phyloP scores from a whole-genome alignment of 345 rosid species.

The Erodium maritimum region DNA sequence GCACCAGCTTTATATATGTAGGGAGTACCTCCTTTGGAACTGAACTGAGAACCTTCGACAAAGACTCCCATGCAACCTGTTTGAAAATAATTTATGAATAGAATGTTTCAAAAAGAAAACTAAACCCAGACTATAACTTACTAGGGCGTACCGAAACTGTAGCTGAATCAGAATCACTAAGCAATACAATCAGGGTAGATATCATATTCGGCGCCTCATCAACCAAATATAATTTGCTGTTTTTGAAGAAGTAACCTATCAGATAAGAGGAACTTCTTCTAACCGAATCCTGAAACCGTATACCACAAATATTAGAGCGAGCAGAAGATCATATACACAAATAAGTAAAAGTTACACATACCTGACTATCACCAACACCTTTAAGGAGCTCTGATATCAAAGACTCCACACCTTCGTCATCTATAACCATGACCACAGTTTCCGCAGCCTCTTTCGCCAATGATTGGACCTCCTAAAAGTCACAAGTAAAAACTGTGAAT shows the following conservation, averaged over 20 bases:
- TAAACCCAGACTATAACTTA: slow-evolving; percentile 1
- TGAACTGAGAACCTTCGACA: slow-evolving; percentile 71
- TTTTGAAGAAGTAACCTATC: slow-evolving; percentile 81
- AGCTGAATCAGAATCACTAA: slow-evolving; percentile 74
- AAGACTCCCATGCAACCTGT: slow-evolving; percentile 94
- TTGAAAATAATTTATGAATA: slow-evolving; percentile 12
- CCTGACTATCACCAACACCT: slow-evolving; percentile 74
- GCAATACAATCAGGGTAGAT: slow-evolving; percentile 74
- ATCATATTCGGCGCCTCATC: slow-evolving; percentile 95
- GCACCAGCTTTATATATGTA: slow-evolving; percentile 72
- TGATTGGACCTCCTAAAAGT: slow-evolving; percentile 62
- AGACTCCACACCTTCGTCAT: slow-evolving; percentile 82
- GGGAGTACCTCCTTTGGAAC: slow-evolving; percentile 93
- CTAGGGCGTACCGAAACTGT: slow-evolving; percentile 55
- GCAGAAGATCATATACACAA: not conserved
- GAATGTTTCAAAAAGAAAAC: slow-evolving; percentile 6
- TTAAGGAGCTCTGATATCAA: slow-evolving; percentile 75
- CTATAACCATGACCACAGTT: slow-evolving; percentile 74
- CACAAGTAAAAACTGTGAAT: slow-evolving; percentile 3
- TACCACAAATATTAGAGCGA: slow-evolving; percentile 5
- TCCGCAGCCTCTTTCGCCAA: slow-evolving; percentile 88
- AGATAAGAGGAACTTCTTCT: slow-evolving; percentile 84
- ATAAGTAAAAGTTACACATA: slow-evolving; percentile 9
- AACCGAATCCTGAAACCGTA: slow-evolving; percentile 56
- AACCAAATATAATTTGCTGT: slow-evolving; percentile 83